Conservation (phyloP, 176 grass and related monocot genomes). For the Eragrostis curvula region DNA sequence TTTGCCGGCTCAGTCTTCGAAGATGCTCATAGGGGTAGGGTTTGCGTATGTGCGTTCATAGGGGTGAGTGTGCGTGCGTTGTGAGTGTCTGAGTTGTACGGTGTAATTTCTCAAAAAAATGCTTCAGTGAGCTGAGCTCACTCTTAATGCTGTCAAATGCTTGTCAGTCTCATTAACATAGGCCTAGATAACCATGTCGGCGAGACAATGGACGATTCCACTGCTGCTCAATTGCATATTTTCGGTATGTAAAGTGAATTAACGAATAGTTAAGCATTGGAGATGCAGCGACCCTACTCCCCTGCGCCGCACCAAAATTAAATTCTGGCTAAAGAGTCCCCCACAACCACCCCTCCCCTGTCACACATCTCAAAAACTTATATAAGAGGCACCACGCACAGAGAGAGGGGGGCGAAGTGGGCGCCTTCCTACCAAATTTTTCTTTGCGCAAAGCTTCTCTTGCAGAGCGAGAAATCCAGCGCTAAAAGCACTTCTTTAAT, state of each 20-base stretch:
- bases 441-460: constrained; percentile 43
- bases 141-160: background rate
- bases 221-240: background rate
- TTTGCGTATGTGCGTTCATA: too few species aligned
- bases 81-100: too few species aligned
- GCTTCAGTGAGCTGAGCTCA: background rate
- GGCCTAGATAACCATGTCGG: background rate
- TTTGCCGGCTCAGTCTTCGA: too few species aligned
- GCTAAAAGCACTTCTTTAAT: constrained; percentile 46
- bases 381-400: constrained; percentile 50
- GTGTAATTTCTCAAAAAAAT: too few species aligned
- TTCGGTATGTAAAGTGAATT: background rate
- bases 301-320: constrained; percentile 44
- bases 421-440: constrained; percentile 44
- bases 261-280: background rate
- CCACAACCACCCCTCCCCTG: constrained; percentile 44
- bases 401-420: constrained; percentile 27
- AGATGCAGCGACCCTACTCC: constrained; percentile 28
- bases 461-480: constrained; percentile 44
- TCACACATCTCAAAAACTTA: constrained; percentile 53
- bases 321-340: constrained; percentile 31
- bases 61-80: too few species aligned
- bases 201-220: background rate
- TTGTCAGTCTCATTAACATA: background rate
- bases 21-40: too few species aligned